Evolutionary conservation across 768 basidiomycete genomes (phyloP), one percentile per base, ranked within the genome.

Genomic region (Lactarius indigo): DNA sequence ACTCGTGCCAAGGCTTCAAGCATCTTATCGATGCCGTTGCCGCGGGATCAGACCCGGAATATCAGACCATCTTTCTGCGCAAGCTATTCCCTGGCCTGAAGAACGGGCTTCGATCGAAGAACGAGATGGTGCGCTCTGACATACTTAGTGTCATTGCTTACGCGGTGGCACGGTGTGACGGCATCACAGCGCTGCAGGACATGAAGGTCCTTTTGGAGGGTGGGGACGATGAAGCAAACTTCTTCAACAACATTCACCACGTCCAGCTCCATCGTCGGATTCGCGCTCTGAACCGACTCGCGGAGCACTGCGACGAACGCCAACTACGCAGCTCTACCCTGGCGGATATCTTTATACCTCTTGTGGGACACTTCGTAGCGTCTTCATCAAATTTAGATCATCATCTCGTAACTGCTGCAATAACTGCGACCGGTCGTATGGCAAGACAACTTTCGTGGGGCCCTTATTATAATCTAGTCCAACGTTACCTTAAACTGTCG

Each of bases 201-300:
- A 88, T 98, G 87, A 85, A 79, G 28, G 82, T 87, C 13, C 78
- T 98, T 8, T 82, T 98, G 37, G 92, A 91, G 9, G 86, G 82
- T 20, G 96, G 93, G 1, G 95, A 98, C 73, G 89, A 91, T 58
- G 96, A 99, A 76, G 94, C 94, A 37, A 95, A 90, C 74, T 96
- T 98, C 79, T 98, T 99, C 84, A 89, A 89, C 80, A 99, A 99
- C 76, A 87, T 98, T 57, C 85, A 90, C 61, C 97, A 99, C 74
- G 85, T 98, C 54, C 97, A 99, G 77, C 79, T 90, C 3, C 96
- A 98, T 75, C 87, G 96, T 69, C 87, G 96, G 28, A 87, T 88
- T 1, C 80, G 96, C 66, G 96, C 96, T 3, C 81, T 97, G 33
- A 85, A 91, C 17, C 83, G 94, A n/a, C 84, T 98, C 23, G 86